Conservation (phyloP, 768 basidiomycete species). For the Suillus clintonianus region DNA sequence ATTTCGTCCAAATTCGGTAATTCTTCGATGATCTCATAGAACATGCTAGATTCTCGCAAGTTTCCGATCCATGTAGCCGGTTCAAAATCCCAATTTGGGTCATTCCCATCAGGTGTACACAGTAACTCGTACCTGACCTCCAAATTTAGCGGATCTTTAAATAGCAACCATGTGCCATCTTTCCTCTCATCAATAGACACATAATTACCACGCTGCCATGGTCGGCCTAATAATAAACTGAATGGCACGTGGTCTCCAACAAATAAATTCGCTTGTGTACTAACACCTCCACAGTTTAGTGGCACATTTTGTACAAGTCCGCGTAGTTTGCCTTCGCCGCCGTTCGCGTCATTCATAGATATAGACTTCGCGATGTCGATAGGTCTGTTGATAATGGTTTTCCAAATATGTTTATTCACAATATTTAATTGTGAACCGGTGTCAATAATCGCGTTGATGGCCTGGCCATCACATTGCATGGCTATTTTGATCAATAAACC, state of each 20-base stretch:
- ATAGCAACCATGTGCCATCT: slow-evolving; percentile 29
- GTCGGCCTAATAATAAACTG: slow-evolving; percentile 20
- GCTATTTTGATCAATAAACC: not conserved
- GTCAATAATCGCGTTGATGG: slow-evolving; percentile 24
- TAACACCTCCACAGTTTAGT: slow-evolving; percentile 21
- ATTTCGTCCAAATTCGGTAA: too few relatives aligned
- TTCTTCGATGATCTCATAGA: too few relatives aligned
- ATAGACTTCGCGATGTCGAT: slow-evolving; percentile 17
- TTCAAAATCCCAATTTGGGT: not conserved
- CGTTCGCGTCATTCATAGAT: slow-evolving; percentile 32
- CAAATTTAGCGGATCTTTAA: slow-evolving; percentile 14
- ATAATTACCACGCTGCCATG: slow-evolving; percentile 27
- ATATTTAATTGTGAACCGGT: slow-evolving; percentile 32
- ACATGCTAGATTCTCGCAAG: too few relatives aligned
- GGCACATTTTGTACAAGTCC: slow-evolving; percentile 23
- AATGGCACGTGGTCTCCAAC: slow-evolving; percentile 21
- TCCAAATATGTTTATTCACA: slow-evolving; percentile 10
- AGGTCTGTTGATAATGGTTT: slow-evolving; percentile 1
- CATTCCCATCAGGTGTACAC: slow-evolving; percentile 1
- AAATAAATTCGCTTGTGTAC: slow-evolving; percentile 20
- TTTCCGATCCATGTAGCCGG: not conserved
- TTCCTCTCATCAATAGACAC: slow-evolving; percentile 25
- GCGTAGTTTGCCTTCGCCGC: slow-evolving; percentile 18
- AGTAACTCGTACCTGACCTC: slow-evolving; percentile 15
- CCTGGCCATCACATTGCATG: slow-evolving; percentile 9